Conservation (phyloP, 2,329 filamentous ascomycete genomes). For the Colletotrichum cereale region DNA sequence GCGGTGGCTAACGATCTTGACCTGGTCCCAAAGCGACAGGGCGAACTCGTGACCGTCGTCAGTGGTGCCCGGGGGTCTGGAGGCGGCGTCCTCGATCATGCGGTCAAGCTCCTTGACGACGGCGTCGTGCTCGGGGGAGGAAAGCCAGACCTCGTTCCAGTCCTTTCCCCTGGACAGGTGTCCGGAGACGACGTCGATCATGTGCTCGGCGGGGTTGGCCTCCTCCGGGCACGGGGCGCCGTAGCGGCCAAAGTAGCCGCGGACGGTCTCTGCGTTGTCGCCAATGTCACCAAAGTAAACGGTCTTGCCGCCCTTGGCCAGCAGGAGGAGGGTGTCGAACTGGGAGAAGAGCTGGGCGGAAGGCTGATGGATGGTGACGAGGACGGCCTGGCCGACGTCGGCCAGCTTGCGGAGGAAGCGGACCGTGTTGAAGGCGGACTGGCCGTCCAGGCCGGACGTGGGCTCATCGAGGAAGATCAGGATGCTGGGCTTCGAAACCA, state of each 20-base stretch:
- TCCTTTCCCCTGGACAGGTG: constrained; percentile 61
- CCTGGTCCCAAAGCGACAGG: constrained; percentile 72
- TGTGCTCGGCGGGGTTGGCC: constrained; percentile 81
- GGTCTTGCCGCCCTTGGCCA: constrained; percentile 74
- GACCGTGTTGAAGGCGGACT: constrained; percentile 75
- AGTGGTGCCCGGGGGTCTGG: constrained; percentile 54
- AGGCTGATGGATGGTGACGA: constrained; percentile 79
- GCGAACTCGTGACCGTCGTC: constrained; percentile 78
- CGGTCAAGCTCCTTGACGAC: constrained; percentile 73
- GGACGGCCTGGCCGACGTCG: constrained; percentile 73
- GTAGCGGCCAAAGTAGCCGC: constrained; percentile 74
- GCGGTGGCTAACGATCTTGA: constrained; percentile 73
- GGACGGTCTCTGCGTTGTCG: constrained; percentile 64
- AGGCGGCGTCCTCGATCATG: constrained; percentile 68
- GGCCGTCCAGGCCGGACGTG: constrained; percentile 75
- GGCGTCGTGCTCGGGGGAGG: constrained; percentile 69
- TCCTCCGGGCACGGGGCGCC: constrained; percentile 72
- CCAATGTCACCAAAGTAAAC: constrained; percentile 78
- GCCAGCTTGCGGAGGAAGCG: constrained; percentile 76
- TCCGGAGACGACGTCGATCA: constrained; percentile 73
- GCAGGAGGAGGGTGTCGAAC: constrained; percentile 74
- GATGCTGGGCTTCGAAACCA: constrained; percentile 71
- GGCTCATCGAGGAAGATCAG: constrained; percentile 74
- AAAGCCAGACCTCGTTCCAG: constrained; percentile 79
- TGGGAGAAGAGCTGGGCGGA: constrained; percentile 75